Evolutionary conservation across 139 green algal genomes (phyloP).

Genomic region (Coelastrella sp.): DNA sequence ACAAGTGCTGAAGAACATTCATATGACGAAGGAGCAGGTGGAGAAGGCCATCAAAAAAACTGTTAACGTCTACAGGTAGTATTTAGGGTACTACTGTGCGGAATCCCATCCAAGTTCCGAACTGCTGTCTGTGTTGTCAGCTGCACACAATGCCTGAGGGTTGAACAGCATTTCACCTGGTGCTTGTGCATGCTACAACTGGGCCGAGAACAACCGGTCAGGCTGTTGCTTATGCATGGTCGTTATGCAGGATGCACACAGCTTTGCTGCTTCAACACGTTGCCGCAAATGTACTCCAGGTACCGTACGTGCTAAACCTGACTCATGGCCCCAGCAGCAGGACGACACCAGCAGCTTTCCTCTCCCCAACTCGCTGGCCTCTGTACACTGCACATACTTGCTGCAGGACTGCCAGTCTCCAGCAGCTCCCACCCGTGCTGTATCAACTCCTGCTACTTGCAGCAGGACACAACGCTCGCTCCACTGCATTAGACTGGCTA

Average conservation of each 20-base stretch:
- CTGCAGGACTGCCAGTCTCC: slow-evolving; percentile 29
- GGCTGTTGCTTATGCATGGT: no score
- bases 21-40: slow-evolving; percentile 20
- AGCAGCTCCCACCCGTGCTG: slow-evolving; percentile 46
- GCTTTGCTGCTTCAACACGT: no score
- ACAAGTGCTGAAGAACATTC: slow-evolving; percentile 17
- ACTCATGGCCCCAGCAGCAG: neutral
- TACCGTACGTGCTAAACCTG: no score
- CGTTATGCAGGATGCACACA: no score
- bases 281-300: no score
- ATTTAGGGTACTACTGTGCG: neutral
- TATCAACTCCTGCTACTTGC: slow-evolving; percentile 45
- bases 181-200: no score
- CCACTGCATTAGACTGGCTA: neutral
- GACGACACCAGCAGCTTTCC: neutral
- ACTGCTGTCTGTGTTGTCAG: neutral
- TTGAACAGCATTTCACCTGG: neutral
- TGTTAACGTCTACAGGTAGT: slow-evolving; percentile 1
- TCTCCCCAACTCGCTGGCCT: neutral
- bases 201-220: no score
- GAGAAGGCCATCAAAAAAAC: slow-evolving; percentile 6
- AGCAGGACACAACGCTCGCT: neutral
- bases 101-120: neutral
- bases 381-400: neutral
- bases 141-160: neutral